Conservation (phyloP, 2,329 filamentous ascomycete species). For the Leptoxyphium fumago region DNA sequence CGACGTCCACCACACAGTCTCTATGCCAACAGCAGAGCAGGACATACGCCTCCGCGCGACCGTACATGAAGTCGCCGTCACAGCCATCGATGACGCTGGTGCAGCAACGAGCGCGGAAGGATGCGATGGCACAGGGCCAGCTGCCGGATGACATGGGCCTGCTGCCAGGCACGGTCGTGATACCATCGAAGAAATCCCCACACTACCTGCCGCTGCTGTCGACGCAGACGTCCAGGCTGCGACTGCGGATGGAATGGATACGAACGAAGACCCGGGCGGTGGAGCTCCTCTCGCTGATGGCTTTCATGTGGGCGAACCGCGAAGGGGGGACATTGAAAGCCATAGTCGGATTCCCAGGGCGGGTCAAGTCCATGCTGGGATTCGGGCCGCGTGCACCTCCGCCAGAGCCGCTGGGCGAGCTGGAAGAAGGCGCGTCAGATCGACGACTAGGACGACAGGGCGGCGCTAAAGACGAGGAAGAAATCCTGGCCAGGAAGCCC, state of each 20-base stretch:
- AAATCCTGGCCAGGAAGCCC: too few relatives aligned
- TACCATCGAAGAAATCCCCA: constrained; percentile 9
- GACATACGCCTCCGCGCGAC: not conserved
- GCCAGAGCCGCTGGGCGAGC: not conserved
- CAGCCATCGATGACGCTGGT: constrained; percentile 26
- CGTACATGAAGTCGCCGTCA: constrained; percentile 15
- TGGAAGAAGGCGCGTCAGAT: not conserved
- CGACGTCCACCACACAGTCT: not conserved
- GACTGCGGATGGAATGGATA: constrained; percentile 4
- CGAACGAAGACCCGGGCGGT: not conserved
- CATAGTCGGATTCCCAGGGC: not conserved
- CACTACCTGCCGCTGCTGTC: constrained; percentile 10
- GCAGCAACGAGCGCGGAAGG: constrained; percentile 17
- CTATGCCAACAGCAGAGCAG: not conserved
- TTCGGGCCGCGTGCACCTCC: not conserved
- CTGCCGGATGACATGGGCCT: constrained; percentile 29
- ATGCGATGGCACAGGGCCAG: constrained; percentile 16
- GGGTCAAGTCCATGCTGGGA: not conserved
- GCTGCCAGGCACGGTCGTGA: constrained; percentile 23
- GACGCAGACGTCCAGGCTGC: constrained; percentile 2
- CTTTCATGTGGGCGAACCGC: not conserved
- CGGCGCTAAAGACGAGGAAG: not conserved
- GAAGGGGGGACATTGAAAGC: not conserved
- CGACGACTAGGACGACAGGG: not conserved
- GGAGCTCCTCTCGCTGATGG: not conserved